Percentiles rank a stretch among this genome's conserved stretches.
Evolutionary conservation across 2,329 filamentous ascomycete genomes (phyloP).

Genomic region (Clonostachys rhizophaga): DNA sequence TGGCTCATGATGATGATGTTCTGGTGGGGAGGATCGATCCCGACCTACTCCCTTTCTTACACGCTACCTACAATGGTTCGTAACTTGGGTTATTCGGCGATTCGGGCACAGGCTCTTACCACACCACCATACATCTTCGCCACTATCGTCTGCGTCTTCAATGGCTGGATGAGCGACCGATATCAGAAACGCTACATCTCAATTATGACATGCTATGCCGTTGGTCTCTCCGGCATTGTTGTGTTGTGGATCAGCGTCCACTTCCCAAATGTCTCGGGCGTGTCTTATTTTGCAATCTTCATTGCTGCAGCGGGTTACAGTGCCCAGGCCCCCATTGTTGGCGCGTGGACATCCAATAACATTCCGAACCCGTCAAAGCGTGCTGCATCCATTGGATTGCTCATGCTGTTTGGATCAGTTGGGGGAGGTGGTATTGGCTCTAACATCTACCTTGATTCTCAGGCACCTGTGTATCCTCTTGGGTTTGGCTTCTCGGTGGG

Average conservation of each 20-base stretch:
- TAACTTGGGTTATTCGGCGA: slow-evolving; percentile 16
- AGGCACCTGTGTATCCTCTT: slow-evolving; percentile 4
- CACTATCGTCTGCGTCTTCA: slow-evolving; percentile 13
- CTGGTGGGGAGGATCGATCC: not conserved
- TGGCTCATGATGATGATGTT: not conserved
- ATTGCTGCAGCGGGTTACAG: not conserved
- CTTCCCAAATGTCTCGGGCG: not conserved
- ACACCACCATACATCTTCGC: slow-evolving; percentile 32
- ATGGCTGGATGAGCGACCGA: not conserved
- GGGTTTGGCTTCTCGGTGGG: slow-evolving; percentile 1
- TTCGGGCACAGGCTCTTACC: slow-evolving; percentile 16
- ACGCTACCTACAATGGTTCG: slow-evolving; percentile 17
- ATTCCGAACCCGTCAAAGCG: not conserved
- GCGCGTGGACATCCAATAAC: not conserved
- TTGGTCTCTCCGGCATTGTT: not conserved
- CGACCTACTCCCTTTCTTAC: not conserved
- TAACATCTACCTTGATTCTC: slow-evolving; percentile 4
- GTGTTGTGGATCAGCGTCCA: not conserved
- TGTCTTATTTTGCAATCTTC: not conserved
- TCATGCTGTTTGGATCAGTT: not conserved
- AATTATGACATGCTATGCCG: not conserved
- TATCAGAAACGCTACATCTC: not conserved
- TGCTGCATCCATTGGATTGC: not conserved
- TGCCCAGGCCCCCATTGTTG: not conserved
- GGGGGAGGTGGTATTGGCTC: slow-evolving; percentile 4